Conservation (phyloP, 352 stramenopile species). For the Thalassiosira hispida region DNA sequence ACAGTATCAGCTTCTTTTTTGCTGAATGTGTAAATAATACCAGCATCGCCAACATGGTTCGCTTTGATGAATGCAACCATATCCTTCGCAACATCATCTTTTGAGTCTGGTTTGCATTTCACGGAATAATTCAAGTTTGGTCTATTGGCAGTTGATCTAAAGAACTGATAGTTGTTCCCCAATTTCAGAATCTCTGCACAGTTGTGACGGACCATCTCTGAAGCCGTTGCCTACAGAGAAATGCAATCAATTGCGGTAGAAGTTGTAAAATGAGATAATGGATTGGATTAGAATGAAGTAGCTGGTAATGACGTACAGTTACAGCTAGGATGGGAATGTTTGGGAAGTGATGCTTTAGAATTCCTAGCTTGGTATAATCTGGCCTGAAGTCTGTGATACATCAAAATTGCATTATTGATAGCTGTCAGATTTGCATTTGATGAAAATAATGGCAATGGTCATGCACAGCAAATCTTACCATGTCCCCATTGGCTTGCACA, state of each 20-base stretch:
- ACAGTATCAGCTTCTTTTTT: constrained; percentile 92
- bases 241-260: not conserved
- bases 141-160: constrained; percentile 90
- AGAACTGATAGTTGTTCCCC: constrained; percentile 82
- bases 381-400: constrained; percentile 71
- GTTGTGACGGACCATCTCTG: constrained; percentile 71
- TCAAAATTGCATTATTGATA: no score
- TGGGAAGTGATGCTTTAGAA: constrained; percentile 90
- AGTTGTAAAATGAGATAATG: no score
- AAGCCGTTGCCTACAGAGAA: constrained; percentile 85
- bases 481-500: constrained; percentile 63
- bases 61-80: constrained; percentile 87
- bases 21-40: constrained; percentile 93
- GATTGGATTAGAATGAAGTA: constrained; percentile 14
- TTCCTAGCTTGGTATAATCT: constrained; percentile 92
- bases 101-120: constrained; percentile 64
- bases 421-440: no score
- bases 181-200: constrained; percentile 70
- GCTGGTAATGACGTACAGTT: constrained; percentile 88
- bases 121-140: constrained; percentile 92
- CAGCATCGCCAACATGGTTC: constrained; percentile 74
- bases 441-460: no score
- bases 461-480: constrained; percentile 23
- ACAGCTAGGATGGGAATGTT: constrained; percentile 90
- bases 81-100: constrained; percentile 67